These are phyloP conservation scores for Hypoxylon sp. DNA, from an alignment of 2,329 filamentous ascomycete species.

Conservation along the genomic window DNA sequence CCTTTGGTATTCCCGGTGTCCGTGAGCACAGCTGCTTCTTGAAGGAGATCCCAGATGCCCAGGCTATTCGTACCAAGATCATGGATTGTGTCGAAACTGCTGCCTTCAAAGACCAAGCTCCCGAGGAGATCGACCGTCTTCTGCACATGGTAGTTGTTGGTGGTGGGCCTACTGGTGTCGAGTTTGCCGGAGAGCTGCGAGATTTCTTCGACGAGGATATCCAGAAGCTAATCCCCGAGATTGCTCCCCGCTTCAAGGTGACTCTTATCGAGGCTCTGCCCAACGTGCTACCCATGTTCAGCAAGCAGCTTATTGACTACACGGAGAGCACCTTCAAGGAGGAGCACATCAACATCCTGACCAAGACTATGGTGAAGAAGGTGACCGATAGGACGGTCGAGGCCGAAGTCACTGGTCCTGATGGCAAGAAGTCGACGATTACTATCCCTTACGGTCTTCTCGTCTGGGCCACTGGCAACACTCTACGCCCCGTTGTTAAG, in stretches of 20 bases:
- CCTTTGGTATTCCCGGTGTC: conserved; percentile 96
- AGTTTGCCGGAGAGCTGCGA: conserved; percentile 97
- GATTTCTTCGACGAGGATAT: conserved; percentile 99
- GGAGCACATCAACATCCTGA: conserved; percentile 96
- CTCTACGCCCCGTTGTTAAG: conserved; percentile 86
- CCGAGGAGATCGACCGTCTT: conserved; percentile 90
- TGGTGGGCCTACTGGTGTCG: conserved; percentile 95
- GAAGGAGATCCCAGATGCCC: conserved; percentile 97
- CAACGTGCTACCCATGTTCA: conserved; percentile 97
- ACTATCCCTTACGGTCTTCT: conserved; percentile 93
- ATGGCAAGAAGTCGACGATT: conserved; percentile 85
- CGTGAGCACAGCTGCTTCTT: conserved; percentile 96
- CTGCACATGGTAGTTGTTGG: conserved; percentile 98
- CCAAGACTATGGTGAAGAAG: conserved; percentile 99
- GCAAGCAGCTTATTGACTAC: conserved; percentile 99
- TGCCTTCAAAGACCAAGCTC: conserved; percentile 94
- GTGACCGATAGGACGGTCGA: conserved; percentile 94
- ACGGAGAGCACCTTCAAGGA: conserved; percentile 99
- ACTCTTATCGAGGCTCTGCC: conserved; percentile 97
- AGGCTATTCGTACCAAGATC: conserved; percentile 96
- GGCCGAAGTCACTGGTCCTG: conserved; percentile 83
- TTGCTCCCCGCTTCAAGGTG: conserved; percentile 94
- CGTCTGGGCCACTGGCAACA: conserved; percentile 98
- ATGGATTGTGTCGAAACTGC: conserved; percentile 99
- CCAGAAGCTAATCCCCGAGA: conserved; percentile 97